Evolutionary conservation across 495 filamentous ascomycete genomes (phyloP).

Genomic region (Aspergillus asperescens): DNA sequence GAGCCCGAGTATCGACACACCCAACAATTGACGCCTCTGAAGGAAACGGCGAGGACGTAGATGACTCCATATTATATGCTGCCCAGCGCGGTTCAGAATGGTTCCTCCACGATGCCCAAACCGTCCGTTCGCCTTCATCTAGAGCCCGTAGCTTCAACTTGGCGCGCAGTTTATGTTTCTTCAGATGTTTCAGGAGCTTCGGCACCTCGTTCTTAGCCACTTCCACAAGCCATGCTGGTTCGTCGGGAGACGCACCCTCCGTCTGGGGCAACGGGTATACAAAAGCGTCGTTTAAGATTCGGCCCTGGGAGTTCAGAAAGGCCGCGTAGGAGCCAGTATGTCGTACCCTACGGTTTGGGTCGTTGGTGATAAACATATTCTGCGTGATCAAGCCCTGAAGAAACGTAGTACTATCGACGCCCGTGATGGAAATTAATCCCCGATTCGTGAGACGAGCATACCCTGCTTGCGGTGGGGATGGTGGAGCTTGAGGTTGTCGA

Average conservation of each 20-base stretch:
- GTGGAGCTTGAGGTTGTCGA: slow-evolving; percentile 15
- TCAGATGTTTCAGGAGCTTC: slow-evolving; percentile 61
- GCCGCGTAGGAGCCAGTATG: slow-evolving; percentile 61
- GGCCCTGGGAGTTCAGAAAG: slow-evolving; percentile 80
- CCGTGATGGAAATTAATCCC: slow-evolving; percentile 70
- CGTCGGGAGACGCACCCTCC: slow-evolving; percentile 25
- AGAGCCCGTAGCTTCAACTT: slow-evolving; percentile 66
- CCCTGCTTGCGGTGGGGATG: slow-evolving; percentile 33
- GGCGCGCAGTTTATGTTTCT: slow-evolving; percentile 74
- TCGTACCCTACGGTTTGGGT: slow-evolving; percentile 28
- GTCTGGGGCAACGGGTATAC: slow-evolving; percentile 59
- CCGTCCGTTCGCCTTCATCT: slow-evolving; percentile 52
- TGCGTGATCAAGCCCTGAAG: slow-evolving; percentile 83
- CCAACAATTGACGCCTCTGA: slow-evolving; percentile 30
- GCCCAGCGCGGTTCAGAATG: slow-evolving; percentile 42
- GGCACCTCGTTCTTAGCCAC: slow-evolving; percentile 63
- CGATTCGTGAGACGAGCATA: slow-evolving; percentile 59
- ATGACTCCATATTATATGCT: slow-evolving; percentile 39
- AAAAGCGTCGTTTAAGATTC: slow-evolving; percentile 84
- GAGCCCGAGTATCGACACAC: slow-evolving; percentile 59
- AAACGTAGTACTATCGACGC: slow-evolving; percentile 72
- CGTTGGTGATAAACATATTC: slow-evolving; percentile 54
- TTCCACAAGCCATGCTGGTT: slow-evolving; percentile 71
- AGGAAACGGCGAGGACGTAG: slow-evolving; percentile 28
- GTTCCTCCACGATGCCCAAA: slow-evolving; percentile 66